Percentiles rank a stretch among this genome's conserved stretches.
phyloP scores from a whole-genome alignment of 176 grass and related monocot genomes.

The Carex parvula region DNA sequence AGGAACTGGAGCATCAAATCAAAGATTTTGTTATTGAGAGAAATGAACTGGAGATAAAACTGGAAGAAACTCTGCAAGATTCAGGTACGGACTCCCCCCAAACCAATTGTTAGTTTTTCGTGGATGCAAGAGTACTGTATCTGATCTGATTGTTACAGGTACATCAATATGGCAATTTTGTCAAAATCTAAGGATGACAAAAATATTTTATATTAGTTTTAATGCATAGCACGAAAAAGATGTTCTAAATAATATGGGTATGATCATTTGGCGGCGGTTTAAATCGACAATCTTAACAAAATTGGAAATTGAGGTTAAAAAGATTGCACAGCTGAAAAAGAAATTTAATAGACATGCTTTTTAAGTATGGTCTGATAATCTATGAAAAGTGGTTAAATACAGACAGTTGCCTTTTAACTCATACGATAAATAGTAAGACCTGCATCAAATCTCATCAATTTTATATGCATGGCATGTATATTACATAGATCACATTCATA shows the following conservation, averaged over 20 bases:
- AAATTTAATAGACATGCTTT: not conserved
- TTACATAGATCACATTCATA: not conserved
- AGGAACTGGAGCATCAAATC: constrained; percentile 66
- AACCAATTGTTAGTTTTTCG: not conserved
- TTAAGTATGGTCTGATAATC: not conserved
- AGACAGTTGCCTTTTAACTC: not conserved
- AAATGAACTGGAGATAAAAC: constrained; percentile 87
- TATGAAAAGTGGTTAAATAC: not conserved
- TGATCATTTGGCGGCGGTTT: not conserved
- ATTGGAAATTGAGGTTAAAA: not conserved
- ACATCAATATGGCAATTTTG: not conserved
- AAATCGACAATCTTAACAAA: not conserved
- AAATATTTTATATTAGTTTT: not conserved
- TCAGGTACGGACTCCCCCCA: constrained; percentile 48
- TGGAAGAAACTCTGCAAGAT: constrained; percentile 89
- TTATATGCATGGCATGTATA: not conserved
- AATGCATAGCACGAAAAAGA: not conserved
- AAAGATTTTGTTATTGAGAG: constrained; percentile 55
- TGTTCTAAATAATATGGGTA: not conserved
- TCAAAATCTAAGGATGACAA: not conserved
- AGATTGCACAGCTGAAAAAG: not conserved
- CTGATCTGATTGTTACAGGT: not conserved
- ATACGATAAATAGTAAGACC: not conserved
- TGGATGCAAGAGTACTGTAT: not conserved
- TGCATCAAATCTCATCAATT: not conserved